phyloP scores from a whole-genome alignment of 257 asterid species.

The Leptodermis oblonga region DNA sequence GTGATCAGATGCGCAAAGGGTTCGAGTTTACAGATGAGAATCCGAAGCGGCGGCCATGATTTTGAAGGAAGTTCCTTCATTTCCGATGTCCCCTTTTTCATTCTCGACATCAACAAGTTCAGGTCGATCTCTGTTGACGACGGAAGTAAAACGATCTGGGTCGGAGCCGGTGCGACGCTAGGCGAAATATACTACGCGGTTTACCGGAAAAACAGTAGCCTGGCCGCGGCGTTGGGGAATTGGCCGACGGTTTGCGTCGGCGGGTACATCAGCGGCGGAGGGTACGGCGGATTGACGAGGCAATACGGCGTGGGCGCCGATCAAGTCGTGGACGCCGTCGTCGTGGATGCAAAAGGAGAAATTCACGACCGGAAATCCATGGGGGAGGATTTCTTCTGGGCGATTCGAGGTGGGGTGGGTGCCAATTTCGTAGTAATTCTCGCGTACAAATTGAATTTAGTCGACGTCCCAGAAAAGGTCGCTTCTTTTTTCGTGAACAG shows the following conservation, averaged over 20 bases:
- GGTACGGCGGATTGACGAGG: constrained; percentile 4
- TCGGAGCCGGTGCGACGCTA: constrained; percentile 1
- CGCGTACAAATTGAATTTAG: background rate
- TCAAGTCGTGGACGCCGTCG: background rate
- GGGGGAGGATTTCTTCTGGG: constrained; percentile 17
- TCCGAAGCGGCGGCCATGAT: constrained; percentile 16
- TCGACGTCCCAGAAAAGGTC: background rate
- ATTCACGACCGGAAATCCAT: constrained; percentile 7
- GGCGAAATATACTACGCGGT: constrained; percentile 7
- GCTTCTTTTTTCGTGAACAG: constrained; percentile 5
- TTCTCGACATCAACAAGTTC: constrained; percentile 6
- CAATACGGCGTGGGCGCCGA: constrained; percentile 7
- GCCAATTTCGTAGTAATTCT: constrained; percentile 8
- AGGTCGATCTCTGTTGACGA: constrained; percentile 3
- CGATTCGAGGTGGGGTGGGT: constrained; percentile 4
- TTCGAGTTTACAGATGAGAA: background rate
- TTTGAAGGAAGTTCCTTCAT: constrained; percentile 1
- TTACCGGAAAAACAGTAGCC: background rate
- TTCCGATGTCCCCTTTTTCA: constrained; percentile 7
- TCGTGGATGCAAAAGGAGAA: constrained; percentile 2
- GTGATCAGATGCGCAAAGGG: background rate
- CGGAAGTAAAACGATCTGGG: background rate
- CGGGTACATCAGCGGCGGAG: constrained; percentile 8
- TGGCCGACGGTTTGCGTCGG: constrained; percentile 14
- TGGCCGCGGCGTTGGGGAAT: background rate